Percentiles rank a stretch among this genome's conserved stretches.
These are phyloP conservation scores for Ceratobasidium sp. DNA, from an alignment of 1,284 basidiomycete species.

Conservation along the genomic window DNA sequence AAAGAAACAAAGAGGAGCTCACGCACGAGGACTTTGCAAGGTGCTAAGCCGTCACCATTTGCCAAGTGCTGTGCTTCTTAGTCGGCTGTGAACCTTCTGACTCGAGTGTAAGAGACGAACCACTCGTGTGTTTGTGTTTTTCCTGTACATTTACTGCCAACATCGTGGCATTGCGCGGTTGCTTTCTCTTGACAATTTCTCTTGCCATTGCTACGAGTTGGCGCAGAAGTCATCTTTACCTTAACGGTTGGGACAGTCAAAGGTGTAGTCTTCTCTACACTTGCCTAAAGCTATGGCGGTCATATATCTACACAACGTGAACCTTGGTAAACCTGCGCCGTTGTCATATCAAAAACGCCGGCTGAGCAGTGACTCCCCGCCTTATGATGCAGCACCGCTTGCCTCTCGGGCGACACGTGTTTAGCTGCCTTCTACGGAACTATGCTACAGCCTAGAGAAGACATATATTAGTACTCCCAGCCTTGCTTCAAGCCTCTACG, in stretches of 20 bases:
- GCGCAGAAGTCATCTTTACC: too few relatives aligned
- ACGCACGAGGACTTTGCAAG: background rate
- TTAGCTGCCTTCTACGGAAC: background rate
- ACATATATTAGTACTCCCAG: background rate
- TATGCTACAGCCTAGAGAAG: background rate
- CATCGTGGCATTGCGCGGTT: too few relatives aligned
- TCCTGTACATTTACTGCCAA: background rate
- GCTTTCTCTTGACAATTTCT: too few relatives aligned
- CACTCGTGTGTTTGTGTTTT: background rate
- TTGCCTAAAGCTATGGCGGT: too few relatives aligned
- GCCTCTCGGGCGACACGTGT: slow-evolving; percentile 10
- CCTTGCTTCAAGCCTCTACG: background rate
- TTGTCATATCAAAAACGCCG: too few relatives aligned
- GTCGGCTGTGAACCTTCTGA: background rate
- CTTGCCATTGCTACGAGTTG: too few relatives aligned
- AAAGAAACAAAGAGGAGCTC: slow-evolving; percentile 33
- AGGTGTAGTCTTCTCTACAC: too few relatives aligned
- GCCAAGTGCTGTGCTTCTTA: slow-evolving; percentile 27
- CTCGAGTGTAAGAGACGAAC: background rate
- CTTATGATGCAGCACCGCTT: background rate
- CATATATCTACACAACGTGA: too few relatives aligned
- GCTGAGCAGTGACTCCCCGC: too few relatives aligned
- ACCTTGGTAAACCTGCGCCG: too few relatives aligned
- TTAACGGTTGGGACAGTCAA: too few relatives aligned
- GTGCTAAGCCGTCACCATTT: slow-evolving; percentile 9